These are phyloP conservation scores for Naganishia sp. DNA, from an alignment of 1,284 basidiomycete genomes.

Conservation along the genomic window DNA sequence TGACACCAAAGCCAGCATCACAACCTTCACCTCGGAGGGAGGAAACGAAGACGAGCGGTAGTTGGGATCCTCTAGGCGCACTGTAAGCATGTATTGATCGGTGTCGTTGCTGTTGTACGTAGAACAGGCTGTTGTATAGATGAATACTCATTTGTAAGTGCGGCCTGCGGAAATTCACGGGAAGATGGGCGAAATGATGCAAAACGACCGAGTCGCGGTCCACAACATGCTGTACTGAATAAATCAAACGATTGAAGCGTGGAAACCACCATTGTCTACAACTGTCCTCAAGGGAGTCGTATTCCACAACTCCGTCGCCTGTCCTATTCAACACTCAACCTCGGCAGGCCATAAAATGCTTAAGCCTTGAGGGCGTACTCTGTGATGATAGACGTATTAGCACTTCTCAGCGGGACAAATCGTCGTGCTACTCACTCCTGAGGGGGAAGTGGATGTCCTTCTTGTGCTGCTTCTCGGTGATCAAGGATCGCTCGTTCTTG, in stretches of 20 bases:
- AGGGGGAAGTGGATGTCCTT: constrained; percentile 88
- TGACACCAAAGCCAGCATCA: not conserved
- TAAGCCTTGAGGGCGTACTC: constrained; percentile 55
- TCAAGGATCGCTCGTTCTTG: constrained; percentile 76
- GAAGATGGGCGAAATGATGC: too few relatives aligned
- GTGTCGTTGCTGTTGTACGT: too few relatives aligned
- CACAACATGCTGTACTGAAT: constrained; percentile 21
- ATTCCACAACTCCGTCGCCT: constrained; percentile 4
- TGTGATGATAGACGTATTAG: constrained; percentile 24
- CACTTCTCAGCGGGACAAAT: constrained; percentile 8
- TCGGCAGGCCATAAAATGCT: constrained; percentile 23
- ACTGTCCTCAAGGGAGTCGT: constrained; percentile 20
- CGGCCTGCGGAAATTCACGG: too few relatives aligned
- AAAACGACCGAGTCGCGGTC: not conserved
- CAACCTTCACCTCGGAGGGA: not conserved
- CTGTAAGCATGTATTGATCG: constrained; percentile 1
- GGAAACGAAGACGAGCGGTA: constrained; percentile 19
- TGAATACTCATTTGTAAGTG: too few relatives aligned
- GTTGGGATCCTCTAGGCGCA: constrained; percentile 31
- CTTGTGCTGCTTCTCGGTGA: constrained; percentile 90
- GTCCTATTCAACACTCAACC: constrained; percentile 21
- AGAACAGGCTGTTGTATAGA: too few relatives aligned
- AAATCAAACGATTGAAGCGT: constrained; percentile 2
- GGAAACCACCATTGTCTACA: constrained; percentile 26
- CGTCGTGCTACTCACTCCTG: constrained; percentile 49